Percentiles rank a stretch among this genome's conserved stretches.
phyloP scores from a whole-genome alignment of 106 monocot species.

The Ottelia alismoides region DNA sequence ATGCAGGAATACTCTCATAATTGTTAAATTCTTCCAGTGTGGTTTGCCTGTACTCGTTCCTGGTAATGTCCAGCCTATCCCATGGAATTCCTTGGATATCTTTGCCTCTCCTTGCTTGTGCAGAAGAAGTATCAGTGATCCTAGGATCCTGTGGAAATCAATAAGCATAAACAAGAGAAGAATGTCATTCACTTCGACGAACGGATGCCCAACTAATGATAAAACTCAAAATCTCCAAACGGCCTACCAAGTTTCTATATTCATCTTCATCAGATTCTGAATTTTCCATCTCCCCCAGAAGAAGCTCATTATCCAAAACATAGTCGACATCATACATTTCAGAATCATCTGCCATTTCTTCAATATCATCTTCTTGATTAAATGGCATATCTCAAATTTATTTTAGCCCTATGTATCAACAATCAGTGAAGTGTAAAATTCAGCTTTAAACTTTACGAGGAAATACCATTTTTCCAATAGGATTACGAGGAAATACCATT shows the following conservation, averaged over 20 bases:
- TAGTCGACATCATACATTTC: too few species aligned
- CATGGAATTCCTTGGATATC: constrained; percentile 67
- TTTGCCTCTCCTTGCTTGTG: constrained; percentile 47
- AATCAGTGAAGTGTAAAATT: too few species aligned
- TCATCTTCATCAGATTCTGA: constrained; percentile 70
- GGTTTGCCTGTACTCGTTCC: constrained; percentile 39
- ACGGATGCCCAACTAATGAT: too few species aligned
- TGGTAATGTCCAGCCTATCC: constrained; percentile 38
- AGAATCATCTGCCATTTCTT: too few species aligned
- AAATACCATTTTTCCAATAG: too few species aligned
- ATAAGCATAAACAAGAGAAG: neutral
- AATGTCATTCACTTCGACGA: neutral
- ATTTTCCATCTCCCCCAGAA: constrained; percentile 12
- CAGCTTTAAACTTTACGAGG: too few species aligned
- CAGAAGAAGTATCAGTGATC: constrained; percentile 38
- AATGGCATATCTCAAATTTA: too few species aligned
- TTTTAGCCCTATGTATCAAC: too few species aligned
- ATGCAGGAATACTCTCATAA: constrained; percentile 47
- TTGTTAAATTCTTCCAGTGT: constrained; percentile 49
- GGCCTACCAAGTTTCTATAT: constrained; percentile 10
- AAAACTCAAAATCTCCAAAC: neutral
- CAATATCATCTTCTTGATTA: too few species aligned
- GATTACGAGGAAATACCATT: too few species aligned
- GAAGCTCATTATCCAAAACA: constrained; percentile 42
- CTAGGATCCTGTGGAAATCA: constrained; percentile 15